These are phyloP conservation scores for Luvunga scandens DNA, from an alignment of 345 rosid genomes.

Conservation along the genomic window DNA sequence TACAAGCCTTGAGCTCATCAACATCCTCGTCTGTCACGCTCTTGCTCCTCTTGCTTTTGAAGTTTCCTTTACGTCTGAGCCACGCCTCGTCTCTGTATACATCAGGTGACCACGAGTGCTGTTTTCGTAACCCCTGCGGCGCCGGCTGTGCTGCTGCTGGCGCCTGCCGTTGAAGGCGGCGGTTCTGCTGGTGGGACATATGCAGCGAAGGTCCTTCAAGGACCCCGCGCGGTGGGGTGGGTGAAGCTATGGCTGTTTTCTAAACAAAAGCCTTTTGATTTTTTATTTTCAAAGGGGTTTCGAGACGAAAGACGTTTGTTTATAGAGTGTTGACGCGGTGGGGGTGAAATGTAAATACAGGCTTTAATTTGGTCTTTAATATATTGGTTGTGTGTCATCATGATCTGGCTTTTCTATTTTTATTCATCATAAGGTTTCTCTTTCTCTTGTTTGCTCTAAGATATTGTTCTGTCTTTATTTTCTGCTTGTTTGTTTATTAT, in stretches of 20 bases:
- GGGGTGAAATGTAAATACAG: constrained; percentile 18
- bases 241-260: constrained; percentile 38
- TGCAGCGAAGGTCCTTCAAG: constrained; percentile 32
- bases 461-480: not conserved
- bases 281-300: not conserved
- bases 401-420: constrained; percentile 21
- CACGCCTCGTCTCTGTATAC: constrained; percentile 79
- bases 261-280: not conserved
- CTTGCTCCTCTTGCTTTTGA: constrained; percentile 49
- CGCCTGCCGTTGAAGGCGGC: constrained; percentile 1
- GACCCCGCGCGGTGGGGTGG: constrained; percentile 34
- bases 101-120: constrained; percentile 92
- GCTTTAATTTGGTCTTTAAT: not conserved
- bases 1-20: constrained; percentile 87
- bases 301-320: constrained; percentile 6
- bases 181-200: constrained; percentile 13
- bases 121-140: constrained; percentile 48
- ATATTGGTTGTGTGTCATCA: constrained; percentile 10
- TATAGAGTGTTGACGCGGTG: constrained; percentile 26
- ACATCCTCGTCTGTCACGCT: constrained; percentile 91
- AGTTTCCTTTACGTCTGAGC: constrained; percentile 61
- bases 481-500: too few relatives aligned
- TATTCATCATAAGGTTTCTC: not conserved
- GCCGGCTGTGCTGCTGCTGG: constrained; percentile 6
- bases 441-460: not conserved